Evolutionary conservation across 805 yeast genomes (phyloP).

Genomic region (Starmerella davenportii): DNA sequence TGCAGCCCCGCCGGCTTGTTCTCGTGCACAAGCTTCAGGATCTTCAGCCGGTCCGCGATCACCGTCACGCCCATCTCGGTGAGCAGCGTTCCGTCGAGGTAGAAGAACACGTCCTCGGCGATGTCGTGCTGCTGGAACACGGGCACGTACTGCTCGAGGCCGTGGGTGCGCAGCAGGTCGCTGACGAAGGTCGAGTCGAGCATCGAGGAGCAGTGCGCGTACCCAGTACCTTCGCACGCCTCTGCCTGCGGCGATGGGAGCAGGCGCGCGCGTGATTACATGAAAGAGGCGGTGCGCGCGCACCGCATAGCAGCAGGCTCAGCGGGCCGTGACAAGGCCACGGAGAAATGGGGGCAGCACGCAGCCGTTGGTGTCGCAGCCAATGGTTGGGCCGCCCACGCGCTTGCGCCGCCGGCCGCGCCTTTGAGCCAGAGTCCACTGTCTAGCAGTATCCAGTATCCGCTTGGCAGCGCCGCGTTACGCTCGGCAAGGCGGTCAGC

Average conservation of each 20-base stretch:
- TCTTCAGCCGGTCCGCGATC: slow-evolving; percentile 37
- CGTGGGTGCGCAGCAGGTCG: slow-evolving; percentile 2
- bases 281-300: not conserved
- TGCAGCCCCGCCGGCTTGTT: slow-evolving; percentile 3
- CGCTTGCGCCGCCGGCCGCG: too few relatives aligned
- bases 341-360: too few relatives aligned
- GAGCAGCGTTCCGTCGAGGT: slow-evolving; percentile 50
- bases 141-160: slow-evolving; percentile 12
- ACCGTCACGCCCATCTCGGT: slow-evolving; percentile 48
- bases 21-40: slow-evolving; percentile 43
- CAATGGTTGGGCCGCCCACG: too few relatives aligned
- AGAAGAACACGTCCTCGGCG: slow-evolving; percentile 55
- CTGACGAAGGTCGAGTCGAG: slow-evolving; percentile 1
- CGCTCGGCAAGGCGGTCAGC: too few relatives aligned
- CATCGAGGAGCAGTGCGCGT: too few relatives aligned
- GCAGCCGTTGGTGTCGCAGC: too few relatives aligned
- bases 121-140: slow-evolving; percentile 40
- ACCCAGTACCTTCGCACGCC: too few relatives aligned
- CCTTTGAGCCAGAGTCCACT: too few relatives aligned
- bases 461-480: too few relatives aligned
- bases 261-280: not conserved
- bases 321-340: too few relatives aligned
- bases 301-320: not conserved
- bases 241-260: too few relatives aligned
- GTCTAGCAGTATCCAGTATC: too few relatives aligned